These are phyloP conservation scores for Rutstroemia sp. DNA, from an alignment of 2,329 filamentous ascomycete genomes.

Conservation along the genomic window DNA sequence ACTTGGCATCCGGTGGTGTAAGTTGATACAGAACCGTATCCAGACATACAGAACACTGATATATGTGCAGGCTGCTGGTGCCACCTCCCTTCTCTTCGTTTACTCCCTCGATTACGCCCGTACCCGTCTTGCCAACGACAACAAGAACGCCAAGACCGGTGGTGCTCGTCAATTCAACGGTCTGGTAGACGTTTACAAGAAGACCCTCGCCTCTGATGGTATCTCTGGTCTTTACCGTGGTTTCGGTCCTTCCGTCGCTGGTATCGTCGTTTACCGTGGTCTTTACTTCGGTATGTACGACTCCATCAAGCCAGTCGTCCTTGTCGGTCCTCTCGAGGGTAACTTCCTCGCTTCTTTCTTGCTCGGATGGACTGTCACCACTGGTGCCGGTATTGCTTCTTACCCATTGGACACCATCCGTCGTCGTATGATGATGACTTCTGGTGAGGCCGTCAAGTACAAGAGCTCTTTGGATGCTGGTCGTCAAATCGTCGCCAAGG, in stretches of 20 bases:
- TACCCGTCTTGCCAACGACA: conserved; percentile 99
- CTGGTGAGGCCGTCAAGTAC: conserved; percentile 98
- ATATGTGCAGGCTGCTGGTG: conserved; percentile 72
- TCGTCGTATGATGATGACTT: conserved; percentile 99
- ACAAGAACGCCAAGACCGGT: conserved; percentile 94
- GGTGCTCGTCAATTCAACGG: conserved; percentile 99
- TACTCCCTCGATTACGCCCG: conserved; percentile 99
- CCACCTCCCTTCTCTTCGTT: conserved; percentile 99
- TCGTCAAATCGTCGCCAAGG: conserved; percentile 93
- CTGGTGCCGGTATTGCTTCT: conserved; percentile 99
- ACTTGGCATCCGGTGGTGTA: conserved; percentile 99
- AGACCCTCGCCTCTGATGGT: conserved; percentile 98
- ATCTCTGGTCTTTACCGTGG: conserved; percentile 99
- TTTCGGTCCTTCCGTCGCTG: conserved; percentile 98
- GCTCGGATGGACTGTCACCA: conserved; percentile 99
- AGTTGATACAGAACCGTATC: conserved; percentile 33
- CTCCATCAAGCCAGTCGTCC: conserved; percentile 98
- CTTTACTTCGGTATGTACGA: conserved; percentile 99
- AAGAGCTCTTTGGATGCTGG: conserved; percentile 91
- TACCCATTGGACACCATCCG: conserved; percentile 99
- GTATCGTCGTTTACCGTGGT: conserved; percentile 99
- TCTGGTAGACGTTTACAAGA: conserved; percentile 98
- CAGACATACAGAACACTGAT: conserved; percentile 7
- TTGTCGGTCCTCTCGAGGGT: conserved; percentile 83
- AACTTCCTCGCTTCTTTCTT: conserved; percentile 99